Evolutionary conservation across 75 land plant genomes (phyloP), one percentile per base, ranked within the genome.

Genomic region (Isoetes taiwanensis): DNA sequence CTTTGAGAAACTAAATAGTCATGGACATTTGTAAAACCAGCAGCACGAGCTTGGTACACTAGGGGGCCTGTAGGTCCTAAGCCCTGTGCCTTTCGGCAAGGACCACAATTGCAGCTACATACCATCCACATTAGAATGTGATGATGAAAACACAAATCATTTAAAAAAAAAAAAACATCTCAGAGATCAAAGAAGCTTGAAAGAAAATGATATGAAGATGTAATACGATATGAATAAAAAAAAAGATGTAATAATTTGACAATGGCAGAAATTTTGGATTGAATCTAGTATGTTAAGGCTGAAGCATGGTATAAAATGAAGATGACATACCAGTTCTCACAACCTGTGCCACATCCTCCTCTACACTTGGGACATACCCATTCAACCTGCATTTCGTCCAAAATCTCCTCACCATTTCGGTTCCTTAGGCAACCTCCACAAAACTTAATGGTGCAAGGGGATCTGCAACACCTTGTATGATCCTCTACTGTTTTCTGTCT

Each of bases 311-410:
- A n/a, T n/a, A n/a, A 34, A 54, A 5, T 2, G 10, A 31, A 34
- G 35, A 8, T 2, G 23, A 30, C 59, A 20, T 59, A 75, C 77
- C 77, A 75, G 20, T 60, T 42, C 1, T 59, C 54, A 42, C 77
- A 75, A 26, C 77, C 77, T 24, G 53, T 41, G n/a, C 77, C 77
- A 37, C 77, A 75, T 1, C 77, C 77, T 11, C 61, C 67, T 35
- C 77, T 37, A 60, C 77, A 75, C 19, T 46, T 46, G 50, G 50
- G 50, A 16, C 50, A 46, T 6, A 46, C 50, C 50, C 50, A 46
- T 6, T n/a, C 5, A 6, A 46, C 39, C 23, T 63, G 41, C 40
- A 61, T 54, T 62, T 72, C 75, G 27, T 63, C 46, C 31, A 28
- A 4, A 26, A 75, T 54, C 4, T 32, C 32, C 39, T 75, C 77